Base-by-base conservation (phyloP, 345 rosid genomes). In the sweet orange (Citrus sinensis) region DNA sequence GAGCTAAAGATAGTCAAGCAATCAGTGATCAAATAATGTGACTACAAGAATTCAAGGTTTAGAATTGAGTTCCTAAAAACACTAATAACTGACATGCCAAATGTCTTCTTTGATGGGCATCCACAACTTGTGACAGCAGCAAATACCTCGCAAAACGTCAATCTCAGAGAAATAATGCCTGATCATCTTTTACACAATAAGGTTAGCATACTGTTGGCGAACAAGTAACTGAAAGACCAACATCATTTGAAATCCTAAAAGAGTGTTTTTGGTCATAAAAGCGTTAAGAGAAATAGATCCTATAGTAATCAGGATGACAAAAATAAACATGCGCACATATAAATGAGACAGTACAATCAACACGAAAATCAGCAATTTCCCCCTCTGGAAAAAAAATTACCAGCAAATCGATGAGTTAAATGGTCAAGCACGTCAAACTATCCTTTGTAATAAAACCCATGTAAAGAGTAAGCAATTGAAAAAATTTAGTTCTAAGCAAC, bases 171-270 rank as follows among this genome's bases (percentile, higher is more conserved):
- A 64, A 73, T 61, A 76, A 76, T 74, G 49, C 81, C 84, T 79
- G 87, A 80, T 74, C 83, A 85, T 24, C 85, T 82, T 68, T 35
- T 70, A 82, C 80, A 79, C 59, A 79, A 59, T 72, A 66, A 35
- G 27, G 79, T 82, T 82, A 82, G 87, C 74, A 76, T 25, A 54
- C 68, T 2, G 62, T n/a, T 68, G 27, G 25, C 0, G 10, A 10
- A 55, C 24, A 64, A 51, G 49, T 59, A 8, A 71, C 17, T 35
- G 60, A 54, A 24, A 29, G 24, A 65, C 19, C 46, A 24, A 51
- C 32, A 40, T 61, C 27, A 70, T 19, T 67, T 30, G 4, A 65
- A 11, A 30, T 35, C 27, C 40, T 13, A 30, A 13, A 71, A 16
- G 60, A 70, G 22, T 69, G 11, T 27, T 4, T n/a, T 64, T 9